Evolutionary conservation across 768 basidiomycete species (phyloP).

Genomic region (Termitomyces sp.): DNA sequence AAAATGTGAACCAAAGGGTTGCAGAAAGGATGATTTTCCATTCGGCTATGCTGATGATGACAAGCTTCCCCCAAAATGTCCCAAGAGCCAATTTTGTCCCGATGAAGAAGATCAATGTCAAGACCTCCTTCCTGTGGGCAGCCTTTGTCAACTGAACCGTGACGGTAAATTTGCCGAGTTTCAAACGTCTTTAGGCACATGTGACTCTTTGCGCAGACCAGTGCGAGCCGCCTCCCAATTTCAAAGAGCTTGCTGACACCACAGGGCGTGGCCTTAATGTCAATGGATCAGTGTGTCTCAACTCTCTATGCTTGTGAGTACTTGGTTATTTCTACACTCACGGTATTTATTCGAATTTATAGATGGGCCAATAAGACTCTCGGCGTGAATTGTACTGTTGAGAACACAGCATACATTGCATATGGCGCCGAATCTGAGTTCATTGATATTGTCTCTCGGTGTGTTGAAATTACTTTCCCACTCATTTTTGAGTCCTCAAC

Average conservation of each 20-base stretch:
- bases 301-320: conserved; percentile 80
- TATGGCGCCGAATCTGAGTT: conserved; percentile 63
- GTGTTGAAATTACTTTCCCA: conserved; percentile 12
- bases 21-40: conserved; percentile 75
- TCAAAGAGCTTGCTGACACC: conserved; percentile 57
- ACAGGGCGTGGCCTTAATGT: conserved; percentile 68
- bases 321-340: conserved; percentile 9
- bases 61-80: conserved; percentile 60
- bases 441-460: conserved; percentile 83
- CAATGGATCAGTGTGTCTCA: conserved; percentile 84
- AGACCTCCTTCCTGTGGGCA: conserved; percentile 54
- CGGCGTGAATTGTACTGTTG: conserved; percentile 61
- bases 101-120: conserved; percentile 79
- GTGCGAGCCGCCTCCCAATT: conserved; percentile 71
- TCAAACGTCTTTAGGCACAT: background rate
- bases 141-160: conserved; percentile 80
- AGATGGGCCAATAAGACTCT: conserved; percentile 81
- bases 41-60: conserved; percentile 56
- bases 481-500: background rate
- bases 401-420: conserved; percentile 79
- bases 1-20: conserved; percentile 63
- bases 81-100: conserved; percentile 70
- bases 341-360: conserved; percentile 2
- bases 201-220: conserved; percentile 51
- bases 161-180: conserved; percentile 56